phyloP scores from a whole-genome alignment of 176 grass and related monocot species.

The Coix lacrymajobi region DNA sequence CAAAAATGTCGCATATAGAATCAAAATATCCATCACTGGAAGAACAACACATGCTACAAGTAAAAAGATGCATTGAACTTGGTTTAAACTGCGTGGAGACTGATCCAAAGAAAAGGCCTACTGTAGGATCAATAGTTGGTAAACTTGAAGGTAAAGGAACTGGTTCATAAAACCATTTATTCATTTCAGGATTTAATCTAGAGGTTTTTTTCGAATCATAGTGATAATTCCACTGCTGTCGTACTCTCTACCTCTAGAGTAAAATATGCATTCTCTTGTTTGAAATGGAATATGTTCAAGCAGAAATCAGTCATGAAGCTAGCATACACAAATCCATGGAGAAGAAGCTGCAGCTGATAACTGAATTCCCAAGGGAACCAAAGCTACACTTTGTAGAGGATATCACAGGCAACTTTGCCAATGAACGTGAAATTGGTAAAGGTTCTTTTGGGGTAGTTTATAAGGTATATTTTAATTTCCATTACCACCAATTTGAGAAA shows the following conservation, averaged over 20 bases:
- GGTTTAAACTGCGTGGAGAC: conserved; percentile 14
- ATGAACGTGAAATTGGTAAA: background rate
- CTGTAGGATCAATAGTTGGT: background rate
- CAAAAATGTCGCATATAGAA: background rate
- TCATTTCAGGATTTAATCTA: background rate
- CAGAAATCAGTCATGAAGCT: background rate
- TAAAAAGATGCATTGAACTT: conserved; percentile 23
- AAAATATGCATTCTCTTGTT: background rate
- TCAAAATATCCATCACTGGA: conserved; percentile 7
- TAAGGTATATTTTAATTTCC: conserved; percentile 9
- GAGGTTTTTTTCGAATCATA: background rate
- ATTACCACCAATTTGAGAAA: background rate
- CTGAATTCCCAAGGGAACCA: background rate
- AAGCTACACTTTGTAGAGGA: background rate
- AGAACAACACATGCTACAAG: background rate
- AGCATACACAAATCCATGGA: background rate
- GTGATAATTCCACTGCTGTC: background rate
- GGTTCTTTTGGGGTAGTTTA: conserved; percentile 26
- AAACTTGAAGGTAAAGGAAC: background rate
- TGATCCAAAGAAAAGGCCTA: background rate
- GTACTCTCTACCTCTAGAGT: background rate
- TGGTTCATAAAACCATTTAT: background rate
- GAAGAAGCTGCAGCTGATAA: background rate
- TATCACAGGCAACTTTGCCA: background rate
- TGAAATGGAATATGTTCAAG: background rate